Percentiles rank a stretch among this genome's conserved stretches.
Evolutionary conservation across 768 basidiomycete species (phyloP).

Genomic region (Lactifluus rugatus): DNA sequence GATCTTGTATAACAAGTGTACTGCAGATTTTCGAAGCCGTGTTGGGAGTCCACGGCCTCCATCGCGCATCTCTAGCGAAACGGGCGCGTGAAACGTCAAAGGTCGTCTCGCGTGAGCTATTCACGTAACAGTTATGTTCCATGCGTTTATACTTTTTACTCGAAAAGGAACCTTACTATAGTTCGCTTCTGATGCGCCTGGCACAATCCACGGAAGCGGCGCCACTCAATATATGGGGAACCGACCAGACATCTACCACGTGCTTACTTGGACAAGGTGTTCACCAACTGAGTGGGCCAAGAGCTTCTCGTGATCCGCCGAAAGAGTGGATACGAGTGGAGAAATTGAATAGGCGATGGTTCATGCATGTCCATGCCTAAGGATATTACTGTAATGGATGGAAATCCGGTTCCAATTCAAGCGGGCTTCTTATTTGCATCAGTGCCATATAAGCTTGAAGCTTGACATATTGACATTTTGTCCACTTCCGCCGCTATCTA

Average conservation of each 20-base stretch:
- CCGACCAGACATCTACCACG: no score
- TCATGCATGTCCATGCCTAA: not conserved
- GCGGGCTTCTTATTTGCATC: not conserved
- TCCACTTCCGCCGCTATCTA: not conserved
- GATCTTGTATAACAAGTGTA: not conserved
- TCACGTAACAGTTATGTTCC: not conserved
- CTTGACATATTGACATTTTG: not conserved
- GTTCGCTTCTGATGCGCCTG: not conserved
- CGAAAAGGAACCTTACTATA: no score
- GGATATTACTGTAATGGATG: slow-evolving; percentile 32
- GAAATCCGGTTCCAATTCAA: slow-evolving; percentile 43
- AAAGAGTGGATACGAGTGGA: not conserved
- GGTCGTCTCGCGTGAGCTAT: not conserved
- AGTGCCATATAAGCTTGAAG: not conserved
- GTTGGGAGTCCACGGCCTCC: not conserved
- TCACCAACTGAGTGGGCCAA: not conserved
- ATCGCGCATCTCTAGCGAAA: not conserved
- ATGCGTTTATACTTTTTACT: not conserved
- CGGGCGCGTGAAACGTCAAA: not conserved
- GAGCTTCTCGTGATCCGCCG: slow-evolving; percentile 3
- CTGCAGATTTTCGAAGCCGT: not conserved
- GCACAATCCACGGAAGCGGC: not conserved
- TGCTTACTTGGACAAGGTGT: no score
- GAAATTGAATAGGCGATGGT: not conserved
- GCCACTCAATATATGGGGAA: no score